These are phyloP conservation scores for Kodamaea arcana DNA, from an alignment of 1,139 yeast genomes.

Conservation along the genomic window DNA sequence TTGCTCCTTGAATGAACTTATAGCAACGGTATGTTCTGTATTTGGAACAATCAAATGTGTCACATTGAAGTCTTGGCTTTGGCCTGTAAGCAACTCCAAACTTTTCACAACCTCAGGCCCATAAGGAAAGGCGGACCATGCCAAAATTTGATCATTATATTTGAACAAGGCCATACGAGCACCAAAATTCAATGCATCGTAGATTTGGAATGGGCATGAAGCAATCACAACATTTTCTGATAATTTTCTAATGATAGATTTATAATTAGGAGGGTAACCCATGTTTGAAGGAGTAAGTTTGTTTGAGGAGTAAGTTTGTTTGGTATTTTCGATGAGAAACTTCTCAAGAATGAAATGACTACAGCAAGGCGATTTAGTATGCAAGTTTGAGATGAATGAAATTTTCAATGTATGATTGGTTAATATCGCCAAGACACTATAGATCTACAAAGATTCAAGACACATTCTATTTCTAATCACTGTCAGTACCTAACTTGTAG, in stretches of 20 bases:
- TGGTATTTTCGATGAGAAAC: too few relatives aligned
- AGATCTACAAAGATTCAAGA: too few relatives aligned
- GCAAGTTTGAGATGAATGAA: too few relatives aligned
- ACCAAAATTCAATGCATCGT: constrained; percentile 46
- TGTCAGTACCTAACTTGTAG: too few relatives aligned
- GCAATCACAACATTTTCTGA: constrained; percentile 44
- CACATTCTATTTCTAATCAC: too few relatives aligned
- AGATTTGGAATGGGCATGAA: constrained; percentile 42
- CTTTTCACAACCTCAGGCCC: constrained; percentile 41
- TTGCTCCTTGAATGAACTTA: constrained; percentile 44
- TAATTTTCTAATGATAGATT: constrained; percentile 37
- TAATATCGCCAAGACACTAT: too few relatives aligned
- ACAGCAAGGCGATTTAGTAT: too few relatives aligned
- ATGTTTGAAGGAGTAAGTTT: constrained; percentile 6
- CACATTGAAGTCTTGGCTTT: constrained; percentile 24
- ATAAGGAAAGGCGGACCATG: constrained; percentile 63
- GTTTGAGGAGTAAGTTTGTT: too few relatives aligned
- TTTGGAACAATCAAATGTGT: constrained; percentile 50
- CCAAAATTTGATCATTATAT: constrained; percentile 36
- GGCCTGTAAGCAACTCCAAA: constrained; percentile 31
- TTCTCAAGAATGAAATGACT: too few relatives aligned
- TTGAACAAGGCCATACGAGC: constrained; percentile 54
- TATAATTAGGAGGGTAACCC: constrained; percentile 32
- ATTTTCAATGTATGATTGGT: too few relatives aligned
- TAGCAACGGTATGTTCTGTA: constrained; percentile 54